Base-by-base conservation (phyloP, 2,329 filamentous ascomycete species). In the Epichloe bromicola region DNA sequence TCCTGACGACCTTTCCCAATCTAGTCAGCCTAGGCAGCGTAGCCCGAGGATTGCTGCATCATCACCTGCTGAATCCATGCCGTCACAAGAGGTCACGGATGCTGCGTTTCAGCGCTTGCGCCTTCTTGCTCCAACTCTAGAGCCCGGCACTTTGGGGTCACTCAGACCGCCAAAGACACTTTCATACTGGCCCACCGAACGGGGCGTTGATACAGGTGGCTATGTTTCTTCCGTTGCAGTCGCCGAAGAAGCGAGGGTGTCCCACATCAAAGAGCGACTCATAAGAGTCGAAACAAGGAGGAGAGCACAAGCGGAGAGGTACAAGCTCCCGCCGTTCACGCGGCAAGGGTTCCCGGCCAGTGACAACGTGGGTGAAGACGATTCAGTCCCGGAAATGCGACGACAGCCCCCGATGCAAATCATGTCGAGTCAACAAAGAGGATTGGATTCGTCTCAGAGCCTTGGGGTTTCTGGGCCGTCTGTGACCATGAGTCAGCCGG, bases 401-500 rank as follows among this genome's bases (percentile, higher is more conserved):
- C 55, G 54, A 17, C 55, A 55, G 19, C 51, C 55, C 4, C 57
- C 60, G 5, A 54, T 57, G 36, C 63, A 65, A 20, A 55, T 57
- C 51, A 62, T 68, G 67, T 69, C 67, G 11, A 69, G 67, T 45
- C 67, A 69, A 53, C 58, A 58, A 48, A 62, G 56, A 26, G 53
- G 56, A 7, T 62, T 62, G 1, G 58, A 54, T 48, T 70, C 66
- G 23, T 66, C 65, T 23, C 69, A 70, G 58, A 63, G 59, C 37
- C 60, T 65, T 39, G 60, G 55, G 1, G 48, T 57, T 2, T 50
- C 59, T 12, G 58, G 60, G 40, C 59, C 65, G n/a, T 58, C 60
- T 3, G 54, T 66, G 49, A 63, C 65, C n/a, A 73, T 73, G 66
- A 74, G 72, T 48, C 73, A 75, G 57, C 68, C 70, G 10, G 59